Percentiles rank a stretch among this genome's conserved stretches.
These are phyloP conservation scores for Colletotrichum godetiae DNA, from an alignment of 2,329 filamentous ascomycete species.

Conservation along the genomic window DNA sequence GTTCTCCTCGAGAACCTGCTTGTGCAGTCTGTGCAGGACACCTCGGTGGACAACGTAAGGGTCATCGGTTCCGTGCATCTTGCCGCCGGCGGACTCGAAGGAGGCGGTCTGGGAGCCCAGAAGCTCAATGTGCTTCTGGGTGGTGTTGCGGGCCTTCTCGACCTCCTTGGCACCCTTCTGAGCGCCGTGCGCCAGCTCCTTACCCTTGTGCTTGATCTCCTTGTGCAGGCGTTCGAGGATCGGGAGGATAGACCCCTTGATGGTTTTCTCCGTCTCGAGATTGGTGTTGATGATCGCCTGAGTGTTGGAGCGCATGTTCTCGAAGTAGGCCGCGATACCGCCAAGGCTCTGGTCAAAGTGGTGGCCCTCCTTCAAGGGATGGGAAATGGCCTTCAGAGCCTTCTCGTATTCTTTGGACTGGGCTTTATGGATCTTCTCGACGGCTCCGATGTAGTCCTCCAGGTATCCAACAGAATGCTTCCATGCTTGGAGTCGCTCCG, in stretches of 20 bases:
- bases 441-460: conserved; percentile 87
- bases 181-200: conserved; percentile 85
- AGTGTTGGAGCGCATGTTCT: conserved; percentile 93
- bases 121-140: conserved; percentile 96
- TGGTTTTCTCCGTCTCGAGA: conserved; percentile 88
- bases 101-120: conserved; percentile 86
- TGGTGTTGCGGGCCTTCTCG: conserved; percentile 85
- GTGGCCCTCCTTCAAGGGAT: conserved; percentile 87
- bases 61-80: conserved; percentile 78
- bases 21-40: conserved; percentile 85
- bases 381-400: conserved; percentile 88
- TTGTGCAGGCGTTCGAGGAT: conserved; percentile 91
- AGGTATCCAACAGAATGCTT: conserved; percentile 93
- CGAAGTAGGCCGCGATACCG: conserved; percentile 89
- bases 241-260: conserved; percentile 88
- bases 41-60: conserved; percentile 89
- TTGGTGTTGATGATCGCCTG: conserved; percentile 91
- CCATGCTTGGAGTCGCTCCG: conserved; percentile 92
- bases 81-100: conserved; percentile 81
- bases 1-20: conserved; percentile 95
- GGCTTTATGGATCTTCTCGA: conserved; percentile 86
- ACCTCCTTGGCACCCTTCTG: conserved; percentile 90
- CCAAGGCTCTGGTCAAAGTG: conserved; percentile 94
- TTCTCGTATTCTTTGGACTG: conserved; percentile 97
- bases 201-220: conserved; percentile 96